Evolutionary conservation across 257 asterid genomes (phyloP), one percentile per base, ranked within the genome.

Genomic region (Linaria vulgaris): DNA sequence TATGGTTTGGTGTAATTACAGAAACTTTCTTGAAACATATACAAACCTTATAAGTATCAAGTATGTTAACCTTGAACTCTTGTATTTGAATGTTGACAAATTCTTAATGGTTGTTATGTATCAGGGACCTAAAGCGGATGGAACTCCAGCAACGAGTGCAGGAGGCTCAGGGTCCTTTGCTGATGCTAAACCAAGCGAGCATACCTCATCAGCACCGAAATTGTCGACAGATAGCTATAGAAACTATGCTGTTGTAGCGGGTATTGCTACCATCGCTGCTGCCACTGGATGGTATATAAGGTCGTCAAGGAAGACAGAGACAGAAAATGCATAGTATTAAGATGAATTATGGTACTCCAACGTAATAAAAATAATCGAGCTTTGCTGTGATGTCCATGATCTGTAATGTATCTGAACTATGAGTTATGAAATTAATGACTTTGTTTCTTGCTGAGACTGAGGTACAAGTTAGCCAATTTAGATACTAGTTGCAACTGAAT

Each of bases 161-260:
- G 90, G 71, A 67, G 83, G 74, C 34, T 25, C 92, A 22, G 88
- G 79, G 31, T 15, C 87, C 20, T 75, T 79, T 12, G 16, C 88
- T 21, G 86, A 80, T 74, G 89, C 86, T 59, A 85, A 81, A 61
- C 71, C 84, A 17, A 71, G 67, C 64, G 78, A 27, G 8, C 64
- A 65, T 12, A 61, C 78, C 44, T 72, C 91, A 41, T 83, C 94
- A 14, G 54, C 85, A 49, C 59, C 95, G 15, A 79, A 79, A 64
- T 82, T 66, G 16, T 90, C 95, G 1, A 77, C 85, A 38, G 95
- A 83, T 73, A 80, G 71, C 13, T 46, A 75, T 71, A 80, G 81
- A 59, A 85, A 87, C 86, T 87, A 87, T 64, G 97, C 85, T 6
- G 92, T 85, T 67, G 69, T 78, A 13, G 91, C 88, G 72, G 96